Base-by-base conservation (phyloP, 2,329 filamentous ascomycete genomes). In the Diaporthe sp. region DNA sequence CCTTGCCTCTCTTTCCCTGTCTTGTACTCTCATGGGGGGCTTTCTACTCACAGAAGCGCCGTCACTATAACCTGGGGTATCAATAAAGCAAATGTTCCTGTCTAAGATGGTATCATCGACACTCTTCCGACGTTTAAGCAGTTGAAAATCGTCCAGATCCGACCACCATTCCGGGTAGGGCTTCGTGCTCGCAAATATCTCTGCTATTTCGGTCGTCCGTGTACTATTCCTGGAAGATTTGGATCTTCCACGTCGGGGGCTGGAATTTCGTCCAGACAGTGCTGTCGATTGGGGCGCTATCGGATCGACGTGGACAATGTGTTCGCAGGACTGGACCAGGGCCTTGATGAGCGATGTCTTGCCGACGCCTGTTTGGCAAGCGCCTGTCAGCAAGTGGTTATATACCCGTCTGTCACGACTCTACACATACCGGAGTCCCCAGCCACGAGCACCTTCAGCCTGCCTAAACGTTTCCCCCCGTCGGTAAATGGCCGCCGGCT, bases 231-330 rank as follows among this genome's bases (percentile, higher is more conserved):
- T 80, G 37, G 68, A 49, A 51, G 60, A 37, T 76, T 76, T 79
- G 51, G 79, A 57, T 39, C 68, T 75, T 10, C 60, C 72, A 37
- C 63, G 44, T 15, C 72, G 76, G 37, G 77, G 60, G 60, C 78
- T 81, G 28, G 82, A 80, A 74, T 71, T 78, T 74, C 76, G 79
- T 37, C 65, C 78, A 72, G 70, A 75, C 71, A 75, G 76, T 75
- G 49, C 34, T 13, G 10, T 76, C 67, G 42, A 77, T 53, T 70
- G 79, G 2, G 85, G 82, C 3, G 85, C 83, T 65, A 92, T 85
- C 4, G 93, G 89, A 81, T 98, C 96, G 72, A 98, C 92, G 82
- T 99, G 96, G 2, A 98, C 96, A 77, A 99, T 98, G 81, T 98
- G 95, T 81, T 96, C 92, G 82, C 95, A 98, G 4, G 87, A 89